phyloP scores from a whole-genome alignment of 2,329 filamentous ascomycete genomes.

The Talaromyces sp. region DNA sequence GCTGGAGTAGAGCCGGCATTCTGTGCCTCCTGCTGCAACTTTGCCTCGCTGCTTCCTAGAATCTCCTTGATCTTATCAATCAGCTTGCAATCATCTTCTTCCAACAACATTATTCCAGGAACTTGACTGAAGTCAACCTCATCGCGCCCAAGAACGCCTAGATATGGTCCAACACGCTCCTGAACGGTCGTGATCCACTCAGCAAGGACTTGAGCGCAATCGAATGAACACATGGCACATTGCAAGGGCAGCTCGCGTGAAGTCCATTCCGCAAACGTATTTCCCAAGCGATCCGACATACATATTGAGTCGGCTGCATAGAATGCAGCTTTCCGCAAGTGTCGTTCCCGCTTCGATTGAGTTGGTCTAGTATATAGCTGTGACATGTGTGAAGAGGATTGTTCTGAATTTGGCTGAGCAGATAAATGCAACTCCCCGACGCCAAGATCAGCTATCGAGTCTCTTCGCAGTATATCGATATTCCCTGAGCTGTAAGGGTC shows the following conservation, averaged over 20 bases:
- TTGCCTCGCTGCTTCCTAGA: slow-evolving; percentile 70
- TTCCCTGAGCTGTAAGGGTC: slow-evolving; percentile 26
- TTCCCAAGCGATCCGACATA: slow-evolving; percentile 81
- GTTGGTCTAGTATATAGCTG: slow-evolving; percentile 32
- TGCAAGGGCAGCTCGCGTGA: slow-evolving; percentile 85
- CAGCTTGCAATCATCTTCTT: slow-evolving; percentile 86
- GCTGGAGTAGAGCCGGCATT: slow-evolving; percentile 53
- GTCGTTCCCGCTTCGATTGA: slow-evolving; percentile 71
- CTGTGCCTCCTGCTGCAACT: slow-evolving; percentile 64
- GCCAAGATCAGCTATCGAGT: slow-evolving; percentile 37
- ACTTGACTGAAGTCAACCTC: slow-evolving; percentile 75
- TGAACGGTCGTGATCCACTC: slow-evolving; percentile 94
- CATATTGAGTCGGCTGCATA: slow-evolving; percentile 89
- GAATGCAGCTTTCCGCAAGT: slow-evolving; percentile 89
- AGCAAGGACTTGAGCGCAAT: slow-evolving; percentile 88
- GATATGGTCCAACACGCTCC: slow-evolving; percentile 83
- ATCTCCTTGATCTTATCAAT: slow-evolving; percentile 79
- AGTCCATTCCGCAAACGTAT: slow-evolving; percentile 79
- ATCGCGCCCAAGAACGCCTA: slow-evolving; percentile 82
- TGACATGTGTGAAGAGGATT: slow-evolving; percentile 29
- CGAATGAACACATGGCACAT: slow-evolving; percentile 86
- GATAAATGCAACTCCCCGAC: slow-evolving; percentile 37
- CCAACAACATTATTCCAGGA: slow-evolving; percentile 82
- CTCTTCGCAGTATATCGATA: slow-evolving; percentile 27
- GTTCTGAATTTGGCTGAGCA: slow-evolving; percentile 36